Percentiles rank a stretch among this genome's conserved stretches.
Conservation (phyloP, 106 monocot genomes). For the Posidonia australis region DNA sequence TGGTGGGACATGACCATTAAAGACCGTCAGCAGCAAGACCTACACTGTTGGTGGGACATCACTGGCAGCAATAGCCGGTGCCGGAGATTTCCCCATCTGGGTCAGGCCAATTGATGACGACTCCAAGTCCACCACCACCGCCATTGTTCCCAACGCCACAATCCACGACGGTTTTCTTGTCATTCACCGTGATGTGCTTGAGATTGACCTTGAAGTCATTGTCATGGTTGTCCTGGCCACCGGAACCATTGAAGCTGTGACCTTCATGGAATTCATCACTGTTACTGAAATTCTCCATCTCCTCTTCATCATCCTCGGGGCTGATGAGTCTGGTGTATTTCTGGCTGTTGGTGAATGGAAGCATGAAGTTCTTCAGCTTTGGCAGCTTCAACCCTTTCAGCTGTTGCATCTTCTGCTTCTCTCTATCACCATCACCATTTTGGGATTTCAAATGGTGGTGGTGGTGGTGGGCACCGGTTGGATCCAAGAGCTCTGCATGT, state of each 20-base stretch:
- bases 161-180: no score
- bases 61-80: no score
- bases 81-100: no score
- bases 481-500: constrained; percentile 43
- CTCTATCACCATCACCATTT: constrained; percentile 13
- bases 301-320: constrained; percentile 27
- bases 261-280: not conserved
- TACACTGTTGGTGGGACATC: no score
- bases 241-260: constrained; percentile 22
- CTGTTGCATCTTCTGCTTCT: constrained; percentile 20
- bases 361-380: constrained; percentile 33
- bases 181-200: constrained; percentile 7
- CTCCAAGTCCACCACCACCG: no score
- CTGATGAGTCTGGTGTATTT: constrained; percentile 40
- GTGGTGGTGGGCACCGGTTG: constrained; percentile 13
- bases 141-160: no score
- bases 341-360: constrained; percentile 42
- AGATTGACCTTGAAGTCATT: constrained; percentile 36
- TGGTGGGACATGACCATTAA: no score
- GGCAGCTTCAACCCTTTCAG: constrained; percentile 33
- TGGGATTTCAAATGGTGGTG: constrained; percentile 10
- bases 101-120: no score
- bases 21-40: no score
- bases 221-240: constrained; percentile 27
- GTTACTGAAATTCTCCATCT: constrained; percentile 13